A percentile compares a stretch with the other conserved stretches of the same genome.
These are phyloP conservation scores for Nepenthes alata DNA, from an alignment of 179 eudicot genomes.

Conservation along the genomic window DNA sequence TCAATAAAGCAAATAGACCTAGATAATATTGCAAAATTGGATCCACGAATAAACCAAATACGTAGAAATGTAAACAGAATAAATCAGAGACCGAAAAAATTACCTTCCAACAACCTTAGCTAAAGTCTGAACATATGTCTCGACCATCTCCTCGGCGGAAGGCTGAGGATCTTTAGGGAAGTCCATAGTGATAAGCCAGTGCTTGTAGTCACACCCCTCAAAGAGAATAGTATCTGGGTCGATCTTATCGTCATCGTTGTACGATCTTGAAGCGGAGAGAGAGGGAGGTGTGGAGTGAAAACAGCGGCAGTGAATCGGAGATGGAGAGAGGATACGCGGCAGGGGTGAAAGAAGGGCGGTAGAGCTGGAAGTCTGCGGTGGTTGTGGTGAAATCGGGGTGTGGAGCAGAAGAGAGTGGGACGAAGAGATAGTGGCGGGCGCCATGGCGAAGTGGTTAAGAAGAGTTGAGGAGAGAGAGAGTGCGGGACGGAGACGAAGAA, in stretches of 20 bases:
- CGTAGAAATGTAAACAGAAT: neutral
- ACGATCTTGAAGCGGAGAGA: conserved; percentile 10
- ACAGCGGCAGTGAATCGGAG: conserved; percentile 8
- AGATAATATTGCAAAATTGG: neutral
- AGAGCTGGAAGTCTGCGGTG: neutral
- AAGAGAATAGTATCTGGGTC: conserved; percentile 58
- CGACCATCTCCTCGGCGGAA: conserved; percentile 58
- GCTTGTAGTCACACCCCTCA: conserved; percentile 88
- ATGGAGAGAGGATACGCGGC: neutral
- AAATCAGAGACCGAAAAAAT: neutral
- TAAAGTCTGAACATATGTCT: conserved; percentile 63
- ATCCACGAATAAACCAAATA: neutral
- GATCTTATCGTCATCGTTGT: conserved; percentile 32
- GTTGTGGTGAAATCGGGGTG: neutral
- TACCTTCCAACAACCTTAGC: conserved; percentile 82
- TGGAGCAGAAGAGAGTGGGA: conserved; percentile 1
- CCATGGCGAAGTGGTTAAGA: neutral
- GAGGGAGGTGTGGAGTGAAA: conserved; percentile 19
- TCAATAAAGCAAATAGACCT: neutral
- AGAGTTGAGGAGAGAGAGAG: conserved; percentile 15
- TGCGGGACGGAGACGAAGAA: conserved; percentile 21
- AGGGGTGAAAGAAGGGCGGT: conserved; percentile 1
- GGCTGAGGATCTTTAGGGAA: conserved; percentile 60
- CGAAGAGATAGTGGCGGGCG: conserved; percentile 4
- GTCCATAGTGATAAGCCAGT: conserved; percentile 80